Conservation (phyloP, 305 asterid genomes). For the Fraxinus latifolia region DNA sequence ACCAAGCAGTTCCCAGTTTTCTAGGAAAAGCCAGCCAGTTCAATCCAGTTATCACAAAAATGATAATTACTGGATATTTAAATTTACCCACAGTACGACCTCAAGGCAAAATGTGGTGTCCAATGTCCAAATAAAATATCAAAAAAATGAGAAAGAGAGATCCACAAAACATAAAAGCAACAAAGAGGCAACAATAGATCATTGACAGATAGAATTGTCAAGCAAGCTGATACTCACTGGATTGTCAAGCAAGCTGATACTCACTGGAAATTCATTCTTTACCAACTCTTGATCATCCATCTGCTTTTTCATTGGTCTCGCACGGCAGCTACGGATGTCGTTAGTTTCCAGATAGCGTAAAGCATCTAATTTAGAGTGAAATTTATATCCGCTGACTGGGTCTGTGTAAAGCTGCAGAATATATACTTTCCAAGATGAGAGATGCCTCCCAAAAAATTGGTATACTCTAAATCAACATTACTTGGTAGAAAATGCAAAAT, state of each 20-base stretch:
- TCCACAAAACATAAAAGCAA: background rate
- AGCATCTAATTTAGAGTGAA: conserved; percentile 45
- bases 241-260: conserved; percentile 23
- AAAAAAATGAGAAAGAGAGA: conserved; percentile 10
- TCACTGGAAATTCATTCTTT: conserved; percentile 30
- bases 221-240: conserved; percentile 33
- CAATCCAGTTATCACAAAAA: background rate
- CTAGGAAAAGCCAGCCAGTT: background rate
- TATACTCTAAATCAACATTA: background rate
- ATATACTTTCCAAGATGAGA: conserved; percentile 18
- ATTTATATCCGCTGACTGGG: conserved; percentile 40
- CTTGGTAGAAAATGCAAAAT: background rate
- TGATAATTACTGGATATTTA: background rate
- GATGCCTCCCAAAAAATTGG: background rate
- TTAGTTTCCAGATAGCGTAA: conserved; percentile 42
- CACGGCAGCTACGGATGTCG: conserved; percentile 32
- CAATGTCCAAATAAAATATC: conserved; percentile 6
- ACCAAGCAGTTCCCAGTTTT: background rate
- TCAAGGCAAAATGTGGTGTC: background rate
- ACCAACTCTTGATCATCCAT: background rate
- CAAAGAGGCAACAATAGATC: conserved; percentile 1
- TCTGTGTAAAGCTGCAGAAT: conserved; percentile 25
- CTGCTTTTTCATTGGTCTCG: conserved; percentile 34
- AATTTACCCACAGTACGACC: background rate
- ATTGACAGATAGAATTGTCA: background rate